Percentiles rank a stretch among this genome's conserved stretches.
phyloP scores from a whole-genome alignment of 139 green algal genomes.

The Picochlorum sp. region DNA sequence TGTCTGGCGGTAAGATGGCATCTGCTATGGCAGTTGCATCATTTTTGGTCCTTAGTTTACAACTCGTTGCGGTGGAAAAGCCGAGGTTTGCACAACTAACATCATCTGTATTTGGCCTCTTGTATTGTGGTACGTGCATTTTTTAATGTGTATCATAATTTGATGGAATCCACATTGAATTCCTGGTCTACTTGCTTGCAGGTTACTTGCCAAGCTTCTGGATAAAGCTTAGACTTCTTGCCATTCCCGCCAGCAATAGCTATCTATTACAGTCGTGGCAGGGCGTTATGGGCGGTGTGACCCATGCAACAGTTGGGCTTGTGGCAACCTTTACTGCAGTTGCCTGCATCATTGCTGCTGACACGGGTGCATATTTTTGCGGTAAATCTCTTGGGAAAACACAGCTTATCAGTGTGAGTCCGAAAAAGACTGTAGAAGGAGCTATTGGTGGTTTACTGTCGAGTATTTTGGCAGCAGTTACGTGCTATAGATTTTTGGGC shows the following conservation, averaged over 20 bases:
- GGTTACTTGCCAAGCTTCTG: slow-evolving; percentile 90
- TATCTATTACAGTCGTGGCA: slow-evolving; percentile 23
- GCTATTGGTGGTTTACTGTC: slow-evolving; percentile 63
- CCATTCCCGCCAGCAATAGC: slow-evolving; percentile 34
- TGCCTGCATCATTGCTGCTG: slow-evolving; percentile 73
- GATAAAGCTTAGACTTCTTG: slow-evolving; percentile 76
- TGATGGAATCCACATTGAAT: background rate
- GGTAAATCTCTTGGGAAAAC: slow-evolving; percentile 70
- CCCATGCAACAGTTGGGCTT: slow-evolving; percentile 65
- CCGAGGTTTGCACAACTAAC: slow-evolving; percentile 75
- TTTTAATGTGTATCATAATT: background rate
- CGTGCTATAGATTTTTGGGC: slow-evolving; percentile 30
- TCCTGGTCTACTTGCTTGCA: background rate
- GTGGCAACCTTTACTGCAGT: slow-evolving; percentile 69
- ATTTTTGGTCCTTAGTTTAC: slow-evolving; percentile 70
- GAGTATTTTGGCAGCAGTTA: slow-evolving; percentile 45
- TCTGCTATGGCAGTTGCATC: slow-evolving; percentile 49
- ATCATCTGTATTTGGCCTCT: slow-evolving; percentile 76
- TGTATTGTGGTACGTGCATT: slow-evolving; percentile 67
- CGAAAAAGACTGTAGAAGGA: slow-evolving; percentile 94
- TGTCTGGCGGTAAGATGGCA: slow-evolving; percentile 13
- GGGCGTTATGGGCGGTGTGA: slow-evolving; percentile 34
- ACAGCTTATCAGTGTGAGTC: slow-evolving; percentile 71
- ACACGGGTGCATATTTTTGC: slow-evolving; percentile 81
- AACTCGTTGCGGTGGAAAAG: slow-evolving; percentile 57